These are phyloP conservation scores for Letharia columbiana DNA, from an alignment of 495 filamentous ascomycete species.

Conservation along the genomic window DNA sequence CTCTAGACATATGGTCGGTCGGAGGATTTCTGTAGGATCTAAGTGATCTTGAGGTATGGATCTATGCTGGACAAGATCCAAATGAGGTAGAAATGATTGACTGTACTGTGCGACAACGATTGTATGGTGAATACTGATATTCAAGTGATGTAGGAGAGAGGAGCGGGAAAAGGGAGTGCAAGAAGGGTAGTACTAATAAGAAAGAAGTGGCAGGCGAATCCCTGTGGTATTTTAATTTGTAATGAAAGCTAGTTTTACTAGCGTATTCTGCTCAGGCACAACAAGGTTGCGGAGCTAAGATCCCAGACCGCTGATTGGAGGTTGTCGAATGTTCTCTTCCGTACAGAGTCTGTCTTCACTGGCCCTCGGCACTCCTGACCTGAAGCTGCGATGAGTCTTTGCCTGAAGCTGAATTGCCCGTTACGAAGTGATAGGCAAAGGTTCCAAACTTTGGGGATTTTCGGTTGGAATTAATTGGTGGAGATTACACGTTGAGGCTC, in stretches of 20 bases:
- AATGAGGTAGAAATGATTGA: slow-evolving; percentile 4
- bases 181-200: not conserved
- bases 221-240: not conserved
- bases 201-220: slow-evolving; percentile 1
- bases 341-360: not conserved
- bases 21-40: slow-evolving; percentile 9
- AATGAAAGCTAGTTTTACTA: slow-evolving; percentile 2
- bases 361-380: not conserved
- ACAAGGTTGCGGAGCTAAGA: slow-evolving; percentile 1
- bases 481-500: slow-evolving; percentile 3
- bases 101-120: slow-evolving; percentile 4
- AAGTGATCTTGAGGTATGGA: not conserved
- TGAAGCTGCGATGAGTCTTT: not conserved
- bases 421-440: not conserved
- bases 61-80: slow-evolving; percentile 15
- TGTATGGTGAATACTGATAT: not conserved
- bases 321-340: not conserved
- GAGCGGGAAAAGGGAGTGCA: not conserved
- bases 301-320: not conserved
- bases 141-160: not conserved
- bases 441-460: not conserved
- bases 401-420: not conserved
- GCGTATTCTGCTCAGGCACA: slow-evolving; percentile 6
- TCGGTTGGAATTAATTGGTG: slow-evolving; percentile 5
- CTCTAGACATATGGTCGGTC: slow-evolving; percentile 28